Evolutionary conservation across 2,329 filamentous ascomycete species (phyloP).

Genomic region (Sarocladiaceae sp.): DNA sequence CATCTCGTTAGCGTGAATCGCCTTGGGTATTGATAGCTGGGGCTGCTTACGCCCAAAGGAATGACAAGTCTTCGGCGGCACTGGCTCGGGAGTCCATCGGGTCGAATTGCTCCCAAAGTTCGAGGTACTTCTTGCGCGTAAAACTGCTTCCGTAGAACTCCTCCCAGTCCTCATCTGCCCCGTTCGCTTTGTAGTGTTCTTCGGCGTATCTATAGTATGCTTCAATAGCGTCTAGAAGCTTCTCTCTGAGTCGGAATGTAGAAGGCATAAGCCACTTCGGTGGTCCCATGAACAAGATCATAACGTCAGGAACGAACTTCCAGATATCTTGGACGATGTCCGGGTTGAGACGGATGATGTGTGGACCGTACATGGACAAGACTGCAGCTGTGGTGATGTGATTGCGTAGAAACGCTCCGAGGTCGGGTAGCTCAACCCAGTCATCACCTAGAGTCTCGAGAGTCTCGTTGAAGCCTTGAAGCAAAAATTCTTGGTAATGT

Average conservation of each 20-base stretch:
- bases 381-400: slow-evolving; percentile 19
- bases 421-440: slow-evolving; percentile 16
- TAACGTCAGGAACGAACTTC: slow-evolving; percentile 19
- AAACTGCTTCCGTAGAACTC: slow-evolving; percentile 22
- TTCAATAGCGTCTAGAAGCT: slow-evolving; percentile 13
- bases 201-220: slow-evolving; percentile 13
- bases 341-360: slow-evolving; percentile 20
- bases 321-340: slow-evolving; percentile 20
- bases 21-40: not conserved
- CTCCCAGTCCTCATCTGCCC: slow-evolving; percentile 10
- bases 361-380: slow-evolving; percentile 18
- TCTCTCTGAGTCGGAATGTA: slow-evolving; percentile 15
- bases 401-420: slow-evolving; percentile 16
- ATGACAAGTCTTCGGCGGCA: slow-evolving; percentile 2
- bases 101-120: not conserved
- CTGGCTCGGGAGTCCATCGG: not conserved
- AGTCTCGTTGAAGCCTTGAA: not conserved
- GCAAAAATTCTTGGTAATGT: not conserved
- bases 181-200: slow-evolving; percentile 17
- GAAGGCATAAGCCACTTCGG: slow-evolving; percentile 17
- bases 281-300: slow-evolving; percentile 17
- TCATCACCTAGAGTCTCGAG: slow-evolving; percentile 6
- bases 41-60: slow-evolving; percentile 1
- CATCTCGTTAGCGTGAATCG: not conserved
- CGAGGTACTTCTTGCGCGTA: not conserved